Evolutionary conservation across 176 grass and related monocot species (phyloP).

Genomic region (Poa pratensis): DNA sequence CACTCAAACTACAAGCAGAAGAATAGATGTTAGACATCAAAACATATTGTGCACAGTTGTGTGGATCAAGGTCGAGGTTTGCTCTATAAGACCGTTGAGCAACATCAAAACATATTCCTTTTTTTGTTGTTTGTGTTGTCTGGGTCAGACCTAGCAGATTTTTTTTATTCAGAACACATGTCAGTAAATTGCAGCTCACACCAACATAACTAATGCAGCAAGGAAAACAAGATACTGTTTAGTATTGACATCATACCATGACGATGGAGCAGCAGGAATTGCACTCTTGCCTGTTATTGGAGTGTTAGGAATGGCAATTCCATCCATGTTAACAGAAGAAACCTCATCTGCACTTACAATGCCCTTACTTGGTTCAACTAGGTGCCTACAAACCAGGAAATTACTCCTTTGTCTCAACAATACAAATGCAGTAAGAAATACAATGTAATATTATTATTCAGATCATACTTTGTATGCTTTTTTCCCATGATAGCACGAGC

Average conservation of each 20-base stretch:
- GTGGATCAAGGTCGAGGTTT: constrained; percentile 48
- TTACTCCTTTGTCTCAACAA: background rate
- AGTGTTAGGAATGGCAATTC: background rate
- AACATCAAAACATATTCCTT: constrained; percentile 32
- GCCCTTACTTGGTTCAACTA: background rate
- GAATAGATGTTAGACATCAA: constrained; percentile 67
- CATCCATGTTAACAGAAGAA: background rate
- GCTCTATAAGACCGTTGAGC: constrained; percentile 47
- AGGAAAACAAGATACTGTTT: background rate
- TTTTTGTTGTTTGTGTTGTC: too few species aligned
- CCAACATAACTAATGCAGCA: background rate
- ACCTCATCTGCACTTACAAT: background rate
- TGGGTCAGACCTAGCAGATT: too few species aligned
- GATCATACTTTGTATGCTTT: background rate
- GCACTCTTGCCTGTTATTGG: background rate
- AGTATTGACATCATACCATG: too few species aligned
- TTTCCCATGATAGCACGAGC: too few species aligned
- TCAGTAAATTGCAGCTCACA: background rate
- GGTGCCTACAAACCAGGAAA: background rate
- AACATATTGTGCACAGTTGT: constrained; percentile 51
- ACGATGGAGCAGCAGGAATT: too few species aligned
- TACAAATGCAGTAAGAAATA: background rate
- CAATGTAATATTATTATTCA: background rate
- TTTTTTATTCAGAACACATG: background rate
- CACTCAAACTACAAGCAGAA: constrained; percentile 50